Conservation (phyloP, 2,329 filamentous ascomycete species). For the Parastagonospora avenae region DNA sequence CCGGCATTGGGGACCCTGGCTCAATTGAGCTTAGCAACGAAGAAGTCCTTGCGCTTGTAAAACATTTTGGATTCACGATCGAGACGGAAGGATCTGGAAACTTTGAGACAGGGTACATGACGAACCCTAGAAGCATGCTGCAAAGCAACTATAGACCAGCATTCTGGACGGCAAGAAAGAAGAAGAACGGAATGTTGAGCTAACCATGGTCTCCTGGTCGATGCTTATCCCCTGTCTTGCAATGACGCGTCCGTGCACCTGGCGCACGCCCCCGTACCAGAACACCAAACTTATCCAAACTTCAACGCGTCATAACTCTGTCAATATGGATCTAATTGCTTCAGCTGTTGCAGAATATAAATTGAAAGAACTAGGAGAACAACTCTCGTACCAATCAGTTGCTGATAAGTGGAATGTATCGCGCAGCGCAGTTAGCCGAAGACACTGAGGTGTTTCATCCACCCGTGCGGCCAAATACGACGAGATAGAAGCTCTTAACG, state of each 20-base stretch:
- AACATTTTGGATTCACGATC: conserved; percentile 76
- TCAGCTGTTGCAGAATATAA: conserved; percentile 9
- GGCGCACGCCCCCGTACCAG: neutral
- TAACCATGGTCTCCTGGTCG: neutral
- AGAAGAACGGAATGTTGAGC: neutral
- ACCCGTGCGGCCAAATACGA: neutral
- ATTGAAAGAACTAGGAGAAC: conserved; percentile 5
- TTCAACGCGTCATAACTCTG: conserved; percentile 6
- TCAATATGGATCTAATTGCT: conserved; percentile 13
- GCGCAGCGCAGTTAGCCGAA: conserved; percentile 2
- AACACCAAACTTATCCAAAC: neutral
- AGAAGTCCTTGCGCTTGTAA: conserved; percentile 79
- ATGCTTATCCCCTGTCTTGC: neutral
- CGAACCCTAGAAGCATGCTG: conserved; percentile 83
- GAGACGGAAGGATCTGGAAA: conserved; percentile 63
- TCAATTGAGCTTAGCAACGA: conserved; percentile 89
- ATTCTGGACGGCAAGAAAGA: conserved; percentile 85
- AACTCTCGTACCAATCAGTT: conserved; percentile 4
- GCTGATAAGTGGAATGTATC: conserved; percentile 6
- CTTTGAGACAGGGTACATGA: conserved; percentile 82
- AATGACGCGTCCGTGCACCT: too few relatives aligned
- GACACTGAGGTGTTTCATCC: neutral
- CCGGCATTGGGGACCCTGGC: conserved; percentile 84
- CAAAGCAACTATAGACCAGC: conserved; percentile 79
- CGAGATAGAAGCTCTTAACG: neutral